Base-by-base conservation (phyloP, 2,329 filamentous ascomycete genomes). In the Nemania sp. region DNA sequence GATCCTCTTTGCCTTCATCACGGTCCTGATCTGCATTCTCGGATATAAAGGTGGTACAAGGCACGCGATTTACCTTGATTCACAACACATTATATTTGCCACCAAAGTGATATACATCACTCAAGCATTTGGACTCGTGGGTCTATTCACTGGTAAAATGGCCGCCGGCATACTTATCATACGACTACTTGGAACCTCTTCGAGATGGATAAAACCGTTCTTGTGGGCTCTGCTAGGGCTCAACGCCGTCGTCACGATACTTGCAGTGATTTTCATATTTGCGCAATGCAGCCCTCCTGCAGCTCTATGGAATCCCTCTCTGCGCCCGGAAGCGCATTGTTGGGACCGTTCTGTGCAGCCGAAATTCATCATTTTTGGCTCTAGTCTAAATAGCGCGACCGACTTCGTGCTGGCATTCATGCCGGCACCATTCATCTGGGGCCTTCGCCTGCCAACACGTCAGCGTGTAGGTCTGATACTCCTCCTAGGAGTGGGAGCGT, bases 291-390 rank as follows among this genome's bases (percentile, higher is more conserved):
- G 28, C 1, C 7, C 30, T 6, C 52, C 52, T 2, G 48, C 39
- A 5, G 52, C 56, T 3, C 28, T 59, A 17, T 59, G 56, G 56
- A 39, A 54, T 12, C 49, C 56, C 3, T 20, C 4, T 19, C 7
- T 54, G 15, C 23, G 8, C 3, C 1, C 24, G 1, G 24, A 6
- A 2, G 37, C 48, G 1, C n/a, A 36, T 2, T 59, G 56, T 28
- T 53, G 48, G 49, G 19, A 44, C 14, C 33, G 49, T 3, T 5
- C 17, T 1, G 23, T 56, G 2, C 34, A 56, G 15, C 43, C 11
- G 14, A n/a, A 33, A 3, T 39, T 42, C n/a, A 40, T 26, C 20
- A 44, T 28, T 7, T 39, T 48, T 12, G 36, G 9, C 14, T 39
- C n/a, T 14, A 31, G 42, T 12, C 6, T 49, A 11, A 52, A 52